Percentiles rank a stretch among this genome's conserved stretches.
These are phyloP conservation scores for Chytriomyces confervae DNA, from an alignment of 192 early-diverging fungal genomes.

Conservation along the genomic window DNA sequence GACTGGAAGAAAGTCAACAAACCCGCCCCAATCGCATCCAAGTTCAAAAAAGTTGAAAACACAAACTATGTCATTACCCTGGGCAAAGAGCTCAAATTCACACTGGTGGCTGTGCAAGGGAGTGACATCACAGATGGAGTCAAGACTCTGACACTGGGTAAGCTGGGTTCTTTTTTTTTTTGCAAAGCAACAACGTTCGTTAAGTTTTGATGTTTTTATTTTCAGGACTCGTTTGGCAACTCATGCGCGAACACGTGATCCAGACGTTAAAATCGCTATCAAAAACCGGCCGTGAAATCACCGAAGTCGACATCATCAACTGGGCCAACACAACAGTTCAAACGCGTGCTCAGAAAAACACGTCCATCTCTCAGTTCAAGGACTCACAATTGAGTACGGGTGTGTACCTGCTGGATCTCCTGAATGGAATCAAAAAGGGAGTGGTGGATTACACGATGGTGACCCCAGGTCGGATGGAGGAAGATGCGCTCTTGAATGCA, in stretches of 20 bases:
- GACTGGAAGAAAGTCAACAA: constrained; percentile 93
- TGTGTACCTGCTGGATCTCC: constrained; percentile 86
- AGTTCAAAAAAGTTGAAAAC: constrained; percentile 99
- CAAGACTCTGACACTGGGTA: constrained; percentile 85
- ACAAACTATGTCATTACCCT: constrained; percentile 90
- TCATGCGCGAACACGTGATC: constrained; percentile 97
- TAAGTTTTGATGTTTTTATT: not conserved
- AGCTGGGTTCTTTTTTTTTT: not conserved
- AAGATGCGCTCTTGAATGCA: constrained; percentile 89
- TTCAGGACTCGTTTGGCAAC: constrained; percentile 87
- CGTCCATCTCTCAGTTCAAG: constrained; percentile 82
- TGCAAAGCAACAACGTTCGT: too few species aligned
- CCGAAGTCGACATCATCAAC: constrained; percentile 89
- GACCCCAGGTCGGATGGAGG: constrained; percentile 72
- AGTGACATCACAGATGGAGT: constrained; percentile 91
- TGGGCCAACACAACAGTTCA: constrained; percentile 92
- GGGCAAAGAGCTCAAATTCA: constrained; percentile 84
- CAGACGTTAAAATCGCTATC: constrained; percentile 85
- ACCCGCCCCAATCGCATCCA: constrained; percentile 65
- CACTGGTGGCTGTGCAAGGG: constrained; percentile 94
- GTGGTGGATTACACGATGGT: constrained; percentile 90
- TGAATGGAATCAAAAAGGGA: constrained; percentile 92
- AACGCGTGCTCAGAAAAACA: constrained; percentile 63
- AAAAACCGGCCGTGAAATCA: constrained; percentile 73
- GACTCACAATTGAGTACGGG: constrained; percentile 79